These are phyloP conservation scores for Skeletonema menzelii DNA, from an alignment of 108 stramenopile species.

Conservation along the genomic window DNA sequence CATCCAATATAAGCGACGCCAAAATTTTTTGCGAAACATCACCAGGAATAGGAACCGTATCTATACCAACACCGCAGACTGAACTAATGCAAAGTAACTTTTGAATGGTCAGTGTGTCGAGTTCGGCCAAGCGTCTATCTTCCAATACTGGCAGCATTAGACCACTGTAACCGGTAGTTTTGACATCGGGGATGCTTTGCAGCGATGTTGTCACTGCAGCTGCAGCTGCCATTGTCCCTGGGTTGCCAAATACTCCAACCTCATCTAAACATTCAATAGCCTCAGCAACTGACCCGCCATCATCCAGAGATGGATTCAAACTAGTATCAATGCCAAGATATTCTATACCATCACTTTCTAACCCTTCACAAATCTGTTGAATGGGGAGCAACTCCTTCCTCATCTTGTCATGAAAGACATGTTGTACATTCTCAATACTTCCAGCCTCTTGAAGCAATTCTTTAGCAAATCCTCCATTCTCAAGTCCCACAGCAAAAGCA, in stretches of 20 bases:
- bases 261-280: conserved; percentile 81
- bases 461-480: conserved; percentile 71
- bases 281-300: conserved; percentile 67
- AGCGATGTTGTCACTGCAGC: conserved; percentile 72
- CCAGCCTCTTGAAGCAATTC: conserved; percentile 44
- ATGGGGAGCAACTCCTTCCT: conserved; percentile 55
- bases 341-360: conserved; percentile 20
- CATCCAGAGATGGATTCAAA: conserved; percentile 79
- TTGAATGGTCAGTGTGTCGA: conserved; percentile 41
- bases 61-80: conserved; percentile 88
- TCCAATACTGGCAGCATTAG: conserved; percentile 88
- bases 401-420: conserved; percentile 44
- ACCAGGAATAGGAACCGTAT: conserved; percentile 83
- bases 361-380: conserved; percentile 43
- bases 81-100: conserved; percentile 70
- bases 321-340: conserved; percentile 82
- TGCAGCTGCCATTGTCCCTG: conserved; percentile 72
- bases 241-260: conserved; percentile 66
- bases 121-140: conserved; percentile 69
- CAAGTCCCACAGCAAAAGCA: conserved; percentile 77
- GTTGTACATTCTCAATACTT: conserved; percentile 50
- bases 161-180: conserved; percentile 76
- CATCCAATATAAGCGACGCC: conserved; percentile 69
- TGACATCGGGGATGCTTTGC: conserved; percentile 65
- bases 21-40: conserved; percentile 46